These are phyloP conservation scores for Peronospora farinosa DNA, from an alignment of 352 stramenopile species.

Conservation along the genomic window DNA sequence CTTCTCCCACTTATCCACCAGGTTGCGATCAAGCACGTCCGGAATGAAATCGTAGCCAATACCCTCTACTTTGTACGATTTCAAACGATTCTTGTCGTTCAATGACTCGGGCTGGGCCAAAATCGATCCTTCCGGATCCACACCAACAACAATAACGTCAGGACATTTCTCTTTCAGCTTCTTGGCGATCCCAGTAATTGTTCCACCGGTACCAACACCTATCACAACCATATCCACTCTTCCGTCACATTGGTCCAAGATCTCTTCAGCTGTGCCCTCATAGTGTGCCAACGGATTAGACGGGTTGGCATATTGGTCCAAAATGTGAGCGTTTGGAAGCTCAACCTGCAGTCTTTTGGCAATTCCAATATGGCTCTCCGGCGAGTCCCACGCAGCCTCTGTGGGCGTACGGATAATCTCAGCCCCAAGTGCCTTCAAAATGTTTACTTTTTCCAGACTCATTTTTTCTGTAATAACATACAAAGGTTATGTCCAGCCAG, in stretches of 20 bases:
- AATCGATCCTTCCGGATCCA: constrained; percentile 90
- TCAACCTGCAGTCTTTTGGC: constrained; percentile 87
- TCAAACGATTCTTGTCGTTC: constrained; percentile 88
- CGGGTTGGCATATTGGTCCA: constrained; percentile 95
- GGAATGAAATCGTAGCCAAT: constrained; percentile 97
- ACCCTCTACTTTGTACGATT: constrained; percentile 91
- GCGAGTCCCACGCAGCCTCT: constrained; percentile 92
- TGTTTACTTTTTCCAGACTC: constrained; percentile 92
- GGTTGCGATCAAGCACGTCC: constrained; percentile 85
- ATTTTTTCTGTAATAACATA: constrained; percentile 84
- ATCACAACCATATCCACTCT: constrained; percentile 94
- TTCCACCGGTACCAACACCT: constrained; percentile 91
- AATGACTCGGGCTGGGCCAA: constrained; percentile 86
- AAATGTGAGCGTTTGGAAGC: constrained; percentile 91
- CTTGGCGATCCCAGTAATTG: constrained; percentile 89
- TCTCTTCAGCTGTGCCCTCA: constrained; percentile 92
- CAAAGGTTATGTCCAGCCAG: too few relatives aligned
- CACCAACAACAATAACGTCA: constrained; percentile 77
- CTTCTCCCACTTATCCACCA: constrained; percentile 94
- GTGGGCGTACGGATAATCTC: constrained; percentile 95
- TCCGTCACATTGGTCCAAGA: constrained; percentile 88
- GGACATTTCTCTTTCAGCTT: constrained; percentile 91
- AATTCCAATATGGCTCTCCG: constrained; percentile 91
- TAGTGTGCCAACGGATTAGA: constrained; percentile 94
- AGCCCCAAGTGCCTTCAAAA: constrained; percentile 92